phyloP scores from a whole-genome alignment of 1,284 basidiomycete genomes.

The Ustilago xerochloae region DNA sequence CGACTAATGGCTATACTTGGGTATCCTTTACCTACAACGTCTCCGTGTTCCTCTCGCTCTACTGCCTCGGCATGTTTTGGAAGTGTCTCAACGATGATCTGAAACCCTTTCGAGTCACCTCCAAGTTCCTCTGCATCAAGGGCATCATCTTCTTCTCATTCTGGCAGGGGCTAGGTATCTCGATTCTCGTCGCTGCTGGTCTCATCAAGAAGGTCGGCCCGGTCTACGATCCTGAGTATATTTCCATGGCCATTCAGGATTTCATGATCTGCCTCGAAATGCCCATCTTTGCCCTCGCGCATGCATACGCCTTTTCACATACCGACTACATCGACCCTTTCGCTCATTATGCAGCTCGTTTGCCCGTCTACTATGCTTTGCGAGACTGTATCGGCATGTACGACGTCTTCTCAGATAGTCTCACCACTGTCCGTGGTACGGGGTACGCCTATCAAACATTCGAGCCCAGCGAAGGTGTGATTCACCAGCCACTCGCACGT shows the following conservation, averaged over 20 bases:
- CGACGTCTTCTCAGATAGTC: conserved; percentile 88
- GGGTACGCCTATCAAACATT: conserved; percentile 95
- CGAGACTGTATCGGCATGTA: conserved; percentile 79
- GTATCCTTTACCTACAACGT: conserved; percentile 77
- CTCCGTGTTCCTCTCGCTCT: conserved; percentile 70
- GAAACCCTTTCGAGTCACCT: conserved; percentile 59
- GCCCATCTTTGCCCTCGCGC: conserved; percentile 94
- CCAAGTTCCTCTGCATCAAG: conserved; percentile 90
- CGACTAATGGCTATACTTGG: conserved; percentile 78
- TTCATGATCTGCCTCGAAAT: conserved; percentile 88
- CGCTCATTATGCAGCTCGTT: conserved; percentile 51
- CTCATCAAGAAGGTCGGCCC: conserved; percentile 77
- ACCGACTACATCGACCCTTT: conserved; percentile 61
- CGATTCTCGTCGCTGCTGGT: conserved; percentile 84
- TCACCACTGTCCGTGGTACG: conserved; percentile 83
- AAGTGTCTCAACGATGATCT: conserved; percentile 61
- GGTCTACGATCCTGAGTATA: conserved; percentile 82
- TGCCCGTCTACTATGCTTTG: conserved; percentile 75
- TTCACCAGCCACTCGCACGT: conserved; percentile 73
- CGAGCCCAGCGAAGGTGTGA: conserved; percentile 90
- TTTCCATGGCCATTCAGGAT: conserved; percentile 64
- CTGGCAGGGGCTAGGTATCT: conserved; percentile 88
- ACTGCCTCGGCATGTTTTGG: conserved; percentile 66
- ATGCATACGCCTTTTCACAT: conserved; percentile 81
- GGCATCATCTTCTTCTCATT: conserved; percentile 94